Percentiles rank a stretch among this genome's conserved stretches.
Evolutionary conservation across 495 filamentous ascomycete genomes (phyloP).

Genomic region (Elasticomyces elasticus): DNA sequence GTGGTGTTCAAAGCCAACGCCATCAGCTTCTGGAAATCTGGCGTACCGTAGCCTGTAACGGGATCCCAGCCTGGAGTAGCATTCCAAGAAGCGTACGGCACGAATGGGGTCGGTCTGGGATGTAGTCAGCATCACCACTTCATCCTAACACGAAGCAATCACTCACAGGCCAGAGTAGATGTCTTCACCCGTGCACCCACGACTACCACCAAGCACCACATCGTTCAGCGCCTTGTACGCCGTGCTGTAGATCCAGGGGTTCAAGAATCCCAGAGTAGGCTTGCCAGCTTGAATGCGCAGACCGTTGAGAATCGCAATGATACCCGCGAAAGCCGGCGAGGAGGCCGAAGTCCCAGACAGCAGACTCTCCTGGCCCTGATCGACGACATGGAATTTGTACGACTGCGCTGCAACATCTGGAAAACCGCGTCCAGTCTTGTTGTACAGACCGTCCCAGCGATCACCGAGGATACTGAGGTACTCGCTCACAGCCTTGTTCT

Average conservation of each 20-base stretch:
- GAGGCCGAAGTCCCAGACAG: slow-evolving; percentile 56
- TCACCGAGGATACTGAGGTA: slow-evolving; percentile 45
- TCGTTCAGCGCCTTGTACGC: slow-evolving; percentile 51
- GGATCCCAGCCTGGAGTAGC: slow-evolving; percentile 51
- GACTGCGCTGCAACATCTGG: slow-evolving; percentile 63
- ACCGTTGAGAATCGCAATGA: slow-evolving; percentile 60
- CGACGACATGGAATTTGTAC: slow-evolving; percentile 41
- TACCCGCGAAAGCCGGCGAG: slow-evolving; percentile 49
- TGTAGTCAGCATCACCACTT: background rate
- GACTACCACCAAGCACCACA: slow-evolving; percentile 33
- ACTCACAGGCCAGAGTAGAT: slow-evolving; percentile 36
- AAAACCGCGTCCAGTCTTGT: slow-evolving; percentile 54
- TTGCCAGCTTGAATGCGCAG: slow-evolving; percentile 45
- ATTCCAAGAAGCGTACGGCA: background rate
- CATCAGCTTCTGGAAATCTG: slow-evolving; percentile 34
- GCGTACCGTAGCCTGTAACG: slow-evolving; percentile 50
- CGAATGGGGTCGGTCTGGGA: background rate
- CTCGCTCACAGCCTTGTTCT: slow-evolving; percentile 43
- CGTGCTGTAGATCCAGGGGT: slow-evolving; percentile 59
- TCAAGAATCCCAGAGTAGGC: slow-evolving; percentile 57
- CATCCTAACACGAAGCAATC: background rate
- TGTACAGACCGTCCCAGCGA: slow-evolving; percentile 42
- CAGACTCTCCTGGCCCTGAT: slow-evolving; percentile 39
- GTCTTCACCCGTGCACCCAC: slow-evolving; percentile 53
- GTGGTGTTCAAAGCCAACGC: background rate